A percentile compares a stretch with the other conserved stretches of the same genome.
Conservation (phyloP, 1,284 basidiomycete species). For the Trichosporon sp. region DNA sequence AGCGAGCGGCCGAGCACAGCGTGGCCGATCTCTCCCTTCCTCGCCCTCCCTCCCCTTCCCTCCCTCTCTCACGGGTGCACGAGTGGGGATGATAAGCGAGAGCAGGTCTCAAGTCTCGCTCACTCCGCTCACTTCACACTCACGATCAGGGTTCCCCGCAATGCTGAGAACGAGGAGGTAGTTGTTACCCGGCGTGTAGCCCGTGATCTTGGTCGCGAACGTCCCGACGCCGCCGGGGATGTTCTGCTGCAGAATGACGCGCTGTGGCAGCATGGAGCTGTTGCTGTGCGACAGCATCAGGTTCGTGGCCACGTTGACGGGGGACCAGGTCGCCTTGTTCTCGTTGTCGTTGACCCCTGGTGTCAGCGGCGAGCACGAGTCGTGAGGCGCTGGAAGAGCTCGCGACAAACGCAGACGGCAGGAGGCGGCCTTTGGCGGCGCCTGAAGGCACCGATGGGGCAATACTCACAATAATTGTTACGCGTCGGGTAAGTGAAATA, state of each 20-base stretch:
- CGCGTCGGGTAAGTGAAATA: slow-evolving; percentile 25
- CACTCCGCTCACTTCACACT: not conserved
- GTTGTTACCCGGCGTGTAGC: slow-evolving; percentile 23
- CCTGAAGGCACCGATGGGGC: too few relatives aligned
- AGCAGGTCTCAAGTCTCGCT: too few relatives aligned
- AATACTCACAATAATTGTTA: slow-evolving; percentile 29
- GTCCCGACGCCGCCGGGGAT: slow-evolving; percentile 24
- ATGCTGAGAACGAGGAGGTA: slow-evolving; percentile 22
- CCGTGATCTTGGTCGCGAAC: slow-evolving; percentile 21
- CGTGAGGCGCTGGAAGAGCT: too few relatives aligned
- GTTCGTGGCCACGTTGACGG: slow-evolving; percentile 27
- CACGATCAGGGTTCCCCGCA: slow-evolving; percentile 25
- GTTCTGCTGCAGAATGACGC: slow-evolving; percentile 25
- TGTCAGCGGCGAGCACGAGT: not conserved
- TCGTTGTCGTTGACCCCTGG: slow-evolving; percentile 33
- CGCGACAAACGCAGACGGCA: too few relatives aligned
- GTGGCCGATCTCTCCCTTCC: too few relatives aligned
- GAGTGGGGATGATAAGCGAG: too few relatives aligned
- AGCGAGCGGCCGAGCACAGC: slow-evolving; percentile 63
- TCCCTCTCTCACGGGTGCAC: too few relatives aligned
- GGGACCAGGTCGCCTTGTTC: slow-evolving; percentile 28
- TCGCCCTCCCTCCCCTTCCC: too few relatives aligned
- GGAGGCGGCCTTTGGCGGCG: too few relatives aligned
- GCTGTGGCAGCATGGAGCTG: slow-evolving; percentile 2
- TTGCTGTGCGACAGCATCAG: slow-evolving; percentile 27